A percentile compares a stretch with the other conserved stretches of the same genome.
Conservation (phyloP, 331 rosid species). For the Saraca asoca region DNA sequence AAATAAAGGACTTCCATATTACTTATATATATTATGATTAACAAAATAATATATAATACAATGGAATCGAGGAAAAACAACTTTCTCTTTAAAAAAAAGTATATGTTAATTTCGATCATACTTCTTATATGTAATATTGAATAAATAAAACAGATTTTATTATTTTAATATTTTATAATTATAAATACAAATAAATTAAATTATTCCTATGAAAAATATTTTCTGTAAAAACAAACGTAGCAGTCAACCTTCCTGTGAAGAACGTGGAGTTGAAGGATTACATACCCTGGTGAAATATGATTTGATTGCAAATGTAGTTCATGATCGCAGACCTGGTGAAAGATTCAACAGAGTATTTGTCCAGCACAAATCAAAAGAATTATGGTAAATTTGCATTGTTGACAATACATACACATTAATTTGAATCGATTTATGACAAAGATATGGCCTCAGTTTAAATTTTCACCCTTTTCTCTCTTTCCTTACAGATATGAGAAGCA, state of each 20-base stretch:
- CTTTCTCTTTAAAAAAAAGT: too few species aligned
- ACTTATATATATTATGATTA: too few species aligned
- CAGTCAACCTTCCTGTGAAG: constrained; percentile 97
- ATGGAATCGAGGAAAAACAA: too few species aligned
- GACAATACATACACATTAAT: constrained; percentile 8
- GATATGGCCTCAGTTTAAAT: constrained; percentile 19
- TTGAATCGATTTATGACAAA: constrained; percentile 3
- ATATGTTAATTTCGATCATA: too few species aligned
- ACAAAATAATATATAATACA: too few species aligned
- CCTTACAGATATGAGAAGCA: constrained; percentile 94
- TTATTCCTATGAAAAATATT: too few species aligned
- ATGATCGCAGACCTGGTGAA: constrained; percentile 94
- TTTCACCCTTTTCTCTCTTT: neutral
- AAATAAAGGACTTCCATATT: too few species aligned
- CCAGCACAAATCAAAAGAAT: constrained; percentile 85
- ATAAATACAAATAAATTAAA: too few species aligned
- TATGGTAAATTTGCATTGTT: constrained; percentile 58
- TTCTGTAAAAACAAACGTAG: too few species aligned
- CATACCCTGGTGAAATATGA: constrained; percentile 92
- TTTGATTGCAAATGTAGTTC: constrained; percentile 87
- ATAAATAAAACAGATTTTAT: too few species aligned
- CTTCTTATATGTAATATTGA: too few species aligned
- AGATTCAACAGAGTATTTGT: constrained; percentile 90
- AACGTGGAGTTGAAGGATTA: constrained; percentile 95
- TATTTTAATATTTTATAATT: too few species aligned